Base-by-base conservation (phyloP, 306 rosid species). In the Alnus glutinosa region DNA sequence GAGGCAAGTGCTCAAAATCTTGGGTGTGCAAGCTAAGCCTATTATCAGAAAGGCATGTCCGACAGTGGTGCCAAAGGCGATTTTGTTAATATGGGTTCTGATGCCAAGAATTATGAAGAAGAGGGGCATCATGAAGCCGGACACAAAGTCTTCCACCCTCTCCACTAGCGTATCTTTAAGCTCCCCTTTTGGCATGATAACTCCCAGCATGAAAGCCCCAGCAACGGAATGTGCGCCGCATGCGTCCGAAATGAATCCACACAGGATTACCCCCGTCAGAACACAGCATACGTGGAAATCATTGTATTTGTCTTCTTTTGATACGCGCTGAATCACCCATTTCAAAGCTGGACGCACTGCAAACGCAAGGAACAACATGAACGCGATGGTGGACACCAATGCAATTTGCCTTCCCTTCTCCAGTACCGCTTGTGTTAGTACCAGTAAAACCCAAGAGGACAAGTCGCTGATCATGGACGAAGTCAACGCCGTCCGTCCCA, bases 121-220 rank as follows among this genome's bases (percentile, higher is more conserved):
- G 11, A 83, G 50, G 7, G 90, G 88, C 78, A 77, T 71, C 79
- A 85, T 2, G n/a, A 80, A 12, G 55, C 63, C 83, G 9, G 63
- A 59, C 36, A 87, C 88, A 47, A 82, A 82, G 50, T 67, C 74
- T 67, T 80, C 85, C 6, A 80, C 55, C 70, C 67, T 85, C 71
- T 80, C 82, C 59, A 82, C 44, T 7, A 87, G 57, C 51, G 66
- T 1, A 13, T 75, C 78, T 55, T 69, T 82, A n/a, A 85, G 68
- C 70, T 77, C 87, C 11, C 90, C 90, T 42, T 80, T 82, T 1
- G 90, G 90, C 85, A 87, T 46, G 50, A 87, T 80, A 16, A 77
- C 87, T 4, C 90, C 90, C 70, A 86, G 78, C 80, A 87, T 64
- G 54, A 82, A 82, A 1, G 88, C 85, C 32, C 88, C 90, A 0